Conservation (phyloP, 2,329 filamentous ascomycete species). For the Monilinia aucupariae region DNA sequence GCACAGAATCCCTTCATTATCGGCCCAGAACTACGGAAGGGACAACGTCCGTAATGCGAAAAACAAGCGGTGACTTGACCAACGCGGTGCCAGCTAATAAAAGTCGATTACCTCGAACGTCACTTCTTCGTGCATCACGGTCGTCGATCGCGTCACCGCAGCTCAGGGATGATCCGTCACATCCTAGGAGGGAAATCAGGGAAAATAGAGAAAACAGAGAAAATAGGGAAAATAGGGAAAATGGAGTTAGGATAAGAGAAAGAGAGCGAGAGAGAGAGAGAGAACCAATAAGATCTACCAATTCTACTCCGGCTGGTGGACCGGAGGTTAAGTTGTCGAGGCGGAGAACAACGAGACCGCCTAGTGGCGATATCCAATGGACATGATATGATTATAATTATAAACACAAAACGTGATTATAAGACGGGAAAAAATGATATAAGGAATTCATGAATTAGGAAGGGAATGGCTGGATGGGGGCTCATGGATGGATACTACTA, state of each 20-base stretch:
- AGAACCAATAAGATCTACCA: slow-evolving; percentile 20
- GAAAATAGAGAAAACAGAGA: slow-evolving; percentile 26
- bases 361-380: slow-evolving; percentile 36
- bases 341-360: slow-evolving; percentile 28
- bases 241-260: slow-evolving; percentile 19
- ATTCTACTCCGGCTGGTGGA: slow-evolving; percentile 19
- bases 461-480: background rate
- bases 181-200: slow-evolving; percentile 17
- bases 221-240: slow-evolving; percentile 24
- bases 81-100: slow-evolving; percentile 27
- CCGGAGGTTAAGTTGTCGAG: slow-evolving; percentile 30
- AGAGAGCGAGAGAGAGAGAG: slow-evolving; percentile 21
- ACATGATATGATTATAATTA: slow-evolving; percentile 24
- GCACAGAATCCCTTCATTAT: slow-evolving; percentile 35
- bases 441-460: background rate
- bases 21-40: slow-evolving; percentile 32
- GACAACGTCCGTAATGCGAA: slow-evolving; percentile 24
- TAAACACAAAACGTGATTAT: background rate
- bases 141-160: slow-evolving; percentile 31
- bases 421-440: background rate
- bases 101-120: slow-evolving; percentile 34
- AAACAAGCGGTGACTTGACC: slow-evolving; percentile 29
- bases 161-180: slow-evolving; percentile 22
- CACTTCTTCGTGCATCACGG: slow-evolving; percentile 31
- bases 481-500: background rate